phyloP scores from a whole-genome alignment of 306 rosid species.

The Cucumis melo region DNA sequence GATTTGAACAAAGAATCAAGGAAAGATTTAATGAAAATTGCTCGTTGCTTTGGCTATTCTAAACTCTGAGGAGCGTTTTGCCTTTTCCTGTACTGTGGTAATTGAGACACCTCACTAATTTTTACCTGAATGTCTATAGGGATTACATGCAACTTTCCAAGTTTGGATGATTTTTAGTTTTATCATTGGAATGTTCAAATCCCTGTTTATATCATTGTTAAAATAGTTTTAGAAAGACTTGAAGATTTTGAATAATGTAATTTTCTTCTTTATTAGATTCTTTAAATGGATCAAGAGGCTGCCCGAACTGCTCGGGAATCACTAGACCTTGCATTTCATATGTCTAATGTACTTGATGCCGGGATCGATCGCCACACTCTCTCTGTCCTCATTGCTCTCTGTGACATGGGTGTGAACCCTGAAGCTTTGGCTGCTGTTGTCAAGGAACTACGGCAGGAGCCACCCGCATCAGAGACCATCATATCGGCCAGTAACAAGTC shows the following conservation, averaged over 20 bases:
- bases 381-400: constrained; percentile 62
- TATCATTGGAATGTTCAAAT: background rate
- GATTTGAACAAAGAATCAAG: background rate
- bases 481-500: background rate
- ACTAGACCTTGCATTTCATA: constrained; percentile 62
- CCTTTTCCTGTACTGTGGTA: background rate
- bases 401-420: constrained; percentile 70
- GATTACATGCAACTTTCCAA: background rate
- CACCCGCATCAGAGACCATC: background rate
- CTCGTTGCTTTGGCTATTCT: background rate
- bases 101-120: background rate
- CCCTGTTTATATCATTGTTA: background rate
- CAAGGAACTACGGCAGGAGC: constrained; percentile 37
- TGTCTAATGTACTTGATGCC: constrained; percentile 48
- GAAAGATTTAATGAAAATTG: background rate
- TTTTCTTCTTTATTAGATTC: background rate
- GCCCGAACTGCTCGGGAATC: constrained; percentile 57
- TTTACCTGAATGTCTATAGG: background rate
- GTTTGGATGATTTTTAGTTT: background rate
- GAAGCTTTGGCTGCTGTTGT: constrained; percentile 68
- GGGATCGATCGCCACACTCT: constrained; percentile 60
- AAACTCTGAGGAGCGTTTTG: background rate
- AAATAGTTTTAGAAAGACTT: background rate
- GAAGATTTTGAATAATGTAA: background rate
- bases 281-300: constrained; percentile 48